Evolutionary conservation across 2,329 filamentous ascomycete species (phyloP).

Genomic region (Hypoxylon rubiginosum): DNA sequence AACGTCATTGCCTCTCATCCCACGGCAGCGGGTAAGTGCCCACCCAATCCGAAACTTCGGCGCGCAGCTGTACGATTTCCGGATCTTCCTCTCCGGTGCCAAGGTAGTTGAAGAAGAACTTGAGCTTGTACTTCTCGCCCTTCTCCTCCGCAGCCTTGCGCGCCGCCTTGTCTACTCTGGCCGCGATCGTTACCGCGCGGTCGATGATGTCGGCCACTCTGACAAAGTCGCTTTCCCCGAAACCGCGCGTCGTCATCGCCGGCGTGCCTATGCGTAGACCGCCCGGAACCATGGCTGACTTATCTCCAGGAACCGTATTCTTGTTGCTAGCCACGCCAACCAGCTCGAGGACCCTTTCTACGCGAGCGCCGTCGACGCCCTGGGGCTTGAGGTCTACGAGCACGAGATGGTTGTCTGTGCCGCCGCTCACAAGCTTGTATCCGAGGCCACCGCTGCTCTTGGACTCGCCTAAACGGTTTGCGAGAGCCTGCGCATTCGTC

Average conservation of each 20-base stretch:
- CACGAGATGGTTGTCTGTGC: conserved; percentile 97
- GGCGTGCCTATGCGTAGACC: conserved; percentile 95
- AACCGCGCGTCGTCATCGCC: conserved; percentile 97
- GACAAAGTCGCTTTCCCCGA: conserved; percentile 88
- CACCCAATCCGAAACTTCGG: conserved; percentile 84
- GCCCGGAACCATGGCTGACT: conserved; percentile 91
- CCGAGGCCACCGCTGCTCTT: conserved; percentile 83
- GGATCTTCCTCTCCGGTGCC: conserved; percentile 75
- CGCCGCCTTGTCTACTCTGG: conserved; percentile 79
- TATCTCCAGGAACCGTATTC: conserved; percentile 97
- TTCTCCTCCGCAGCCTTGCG: conserved; percentile 76
- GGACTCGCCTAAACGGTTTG: conserved; percentile 72
- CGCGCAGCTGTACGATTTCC: conserved; percentile 79
- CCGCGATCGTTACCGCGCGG: conserved; percentile 82
- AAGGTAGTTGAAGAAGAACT: conserved; percentile 76
- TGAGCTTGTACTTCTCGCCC: conserved; percentile 76
- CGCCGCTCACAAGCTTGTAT: conserved; percentile 91
- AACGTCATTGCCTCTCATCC: conserved; percentile 58
- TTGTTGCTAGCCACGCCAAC: conserved; percentile 99
- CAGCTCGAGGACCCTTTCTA: conserved; percentile 90
- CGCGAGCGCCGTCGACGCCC: conserved; percentile 86
- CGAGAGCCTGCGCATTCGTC: conserved; percentile 90
- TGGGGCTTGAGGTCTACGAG: conserved; percentile 92
- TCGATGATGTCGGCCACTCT: conserved; percentile 89
- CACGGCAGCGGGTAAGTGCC: conserved; percentile 80